Evolutionary conservation across 202 grass and related monocot genomes (phyloP), one percentile per base, ranked within the genome.

Genomic region (Dendrocalamus latiflorus): DNA sequence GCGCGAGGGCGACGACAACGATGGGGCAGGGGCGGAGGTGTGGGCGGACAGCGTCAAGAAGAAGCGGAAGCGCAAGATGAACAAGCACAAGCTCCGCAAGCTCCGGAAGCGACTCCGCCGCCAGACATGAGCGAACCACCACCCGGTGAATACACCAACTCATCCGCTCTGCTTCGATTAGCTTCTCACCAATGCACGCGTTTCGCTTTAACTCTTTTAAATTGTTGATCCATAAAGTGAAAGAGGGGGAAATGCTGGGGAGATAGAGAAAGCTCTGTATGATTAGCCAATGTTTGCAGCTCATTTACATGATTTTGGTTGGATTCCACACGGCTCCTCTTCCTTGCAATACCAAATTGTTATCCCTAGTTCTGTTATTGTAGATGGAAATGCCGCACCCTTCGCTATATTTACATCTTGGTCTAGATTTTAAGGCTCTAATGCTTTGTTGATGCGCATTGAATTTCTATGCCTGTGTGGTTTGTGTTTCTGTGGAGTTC

Each of bases 11-110:
- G 74, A 71, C 12, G 57, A 43, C 42, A 11, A 11, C 42, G 42
- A 43, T 43, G 42, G 50, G 0, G 83, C 63, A 0, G 75, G 33
- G 20, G 17, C 75, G 30, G 69, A 87, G 81, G 83, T 98, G 82
- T 91, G 96, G 89, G 96, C 96, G 2, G 96, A 98, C 77, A 98
- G 96, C 84, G 96, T 98, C 50, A 98, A 98, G 91, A 98, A 98
- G 93, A 98, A 95, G 93, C 88, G 93, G 16, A 98, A 95, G 93
- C 92, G 82, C 65, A 98, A 98, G 87, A 98, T 98, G 96, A 98
- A 98, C 93, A 98, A 98, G 74, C 96, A 98, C 83, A 98, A 98
- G 89, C 83, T 90, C n/a, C 83, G 83, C 54, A 98, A 98, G 89
- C 89, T 93, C 12, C 85, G 91, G 83, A 98, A 90, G 87, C 86